Evolutionary conservation across 495 filamentous ascomycete genomes (phyloP).

Genomic region (Hyaloscypha bicolor): DNA sequence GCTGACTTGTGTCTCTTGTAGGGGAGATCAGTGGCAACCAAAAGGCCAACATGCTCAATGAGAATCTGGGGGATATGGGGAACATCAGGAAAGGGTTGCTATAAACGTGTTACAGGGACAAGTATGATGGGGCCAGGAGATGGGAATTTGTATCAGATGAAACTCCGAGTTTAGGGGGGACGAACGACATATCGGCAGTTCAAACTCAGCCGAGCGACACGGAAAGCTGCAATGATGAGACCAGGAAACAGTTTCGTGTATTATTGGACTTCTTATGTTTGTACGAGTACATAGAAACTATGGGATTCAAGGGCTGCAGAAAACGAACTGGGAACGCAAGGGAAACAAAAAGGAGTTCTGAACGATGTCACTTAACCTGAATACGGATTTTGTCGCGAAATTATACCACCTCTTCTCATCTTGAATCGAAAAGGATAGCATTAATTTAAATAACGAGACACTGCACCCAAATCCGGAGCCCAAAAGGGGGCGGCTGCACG

Average conservation of each 20-base stretch:
- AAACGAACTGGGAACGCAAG: neutral
- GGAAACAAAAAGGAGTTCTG: slow-evolving; percentile 1
- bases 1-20: neutral
- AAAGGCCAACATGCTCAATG: slow-evolving; percentile 19
- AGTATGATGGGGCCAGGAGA: neutral
- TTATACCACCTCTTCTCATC: neutral
- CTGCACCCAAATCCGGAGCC: neutral
- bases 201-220: neutral
- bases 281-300: neutral
- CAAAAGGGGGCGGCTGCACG: neutral
- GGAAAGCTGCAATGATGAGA: neutral
- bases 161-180: neutral
- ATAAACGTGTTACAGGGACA: neutral
- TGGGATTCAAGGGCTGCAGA: neutral
- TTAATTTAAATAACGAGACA: neutral
- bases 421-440: neutral
- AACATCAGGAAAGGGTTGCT: slow-evolving; percentile 24
- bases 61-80: slow-evolving; percentile 21
- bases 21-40: slow-evolving; percentile 27
- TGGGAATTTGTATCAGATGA: neutral
- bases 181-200: neutral
- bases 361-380: neutral
- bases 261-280: neutral
- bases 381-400: neutral
- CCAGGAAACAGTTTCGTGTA: neutral